A percentile compares a stretch with the other conserved stretches of the same genome.
Conservation (phyloP, 2,329 filamentous ascomycete species). For the Beauveria bassiana region DNA sequence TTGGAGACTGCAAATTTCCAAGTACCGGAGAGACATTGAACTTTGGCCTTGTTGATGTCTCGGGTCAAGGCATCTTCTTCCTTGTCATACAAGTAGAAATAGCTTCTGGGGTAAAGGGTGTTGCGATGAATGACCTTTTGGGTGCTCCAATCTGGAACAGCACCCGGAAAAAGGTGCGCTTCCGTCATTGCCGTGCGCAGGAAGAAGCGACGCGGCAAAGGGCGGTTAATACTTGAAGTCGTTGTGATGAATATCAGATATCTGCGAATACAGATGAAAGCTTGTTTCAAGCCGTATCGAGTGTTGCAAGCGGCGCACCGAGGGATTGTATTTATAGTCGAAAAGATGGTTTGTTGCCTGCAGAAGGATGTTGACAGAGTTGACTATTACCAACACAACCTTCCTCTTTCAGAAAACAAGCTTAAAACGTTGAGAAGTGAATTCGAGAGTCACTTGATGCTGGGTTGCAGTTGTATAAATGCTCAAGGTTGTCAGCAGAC, state of each 20-base stretch:
- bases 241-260: not conserved
- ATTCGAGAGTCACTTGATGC: conserved; percentile 9
- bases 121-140: conserved; percentile 52
- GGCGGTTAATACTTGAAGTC: not conserved
- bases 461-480: conserved; percentile 7
- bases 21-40: conserved; percentile 39
- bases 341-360: not conserved
- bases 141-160: conserved; percentile 53
- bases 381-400: not conserved
- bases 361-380: not conserved
- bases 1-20: conserved; percentile 46
- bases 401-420: not conserved
- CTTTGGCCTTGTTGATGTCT: conserved; percentile 31
- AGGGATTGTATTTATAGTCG: not conserved
- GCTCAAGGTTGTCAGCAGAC: conserved; percentile 7
- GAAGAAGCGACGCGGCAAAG: not conserved
- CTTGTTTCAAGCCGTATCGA: not conserved
- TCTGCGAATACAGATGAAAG: not conserved
- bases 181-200: not conserved
- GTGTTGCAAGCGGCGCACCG: not conserved
- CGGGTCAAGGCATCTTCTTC: conserved; percentile 40
- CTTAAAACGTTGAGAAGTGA: not conserved
- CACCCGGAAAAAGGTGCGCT: conserved; percentile 14
- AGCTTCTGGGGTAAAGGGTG: conserved; percentile 47
- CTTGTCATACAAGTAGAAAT: conserved; percentile 46